phyloP scores from a whole-genome alignment of 2,329 filamentous ascomycete species.

The Lasiodiplodia citricola region DNA sequence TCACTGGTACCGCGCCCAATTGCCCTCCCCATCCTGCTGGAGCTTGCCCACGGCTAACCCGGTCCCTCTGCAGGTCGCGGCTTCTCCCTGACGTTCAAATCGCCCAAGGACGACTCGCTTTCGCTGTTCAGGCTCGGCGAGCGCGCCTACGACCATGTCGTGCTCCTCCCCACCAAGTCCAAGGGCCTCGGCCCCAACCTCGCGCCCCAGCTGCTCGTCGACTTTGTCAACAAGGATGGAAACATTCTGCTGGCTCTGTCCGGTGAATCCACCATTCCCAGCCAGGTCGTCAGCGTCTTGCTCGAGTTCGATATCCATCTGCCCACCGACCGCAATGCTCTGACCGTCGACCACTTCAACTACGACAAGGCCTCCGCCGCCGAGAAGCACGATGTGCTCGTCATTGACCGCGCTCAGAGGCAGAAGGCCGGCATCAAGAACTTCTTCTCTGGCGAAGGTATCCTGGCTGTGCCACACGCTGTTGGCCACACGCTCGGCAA shows the following conservation, averaged over 20 bases:
- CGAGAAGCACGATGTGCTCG: constrained; percentile 86
- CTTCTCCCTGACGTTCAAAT: constrained; percentile 79
- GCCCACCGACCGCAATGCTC: constrained; percentile 81
- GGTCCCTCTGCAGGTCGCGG: constrained; percentile 68
- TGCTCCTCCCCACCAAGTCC: constrained; percentile 85
- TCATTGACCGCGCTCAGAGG: constrained; percentile 71
- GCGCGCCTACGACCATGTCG: constrained; percentile 85
- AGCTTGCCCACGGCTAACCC: background rate
- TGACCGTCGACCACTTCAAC: constrained; percentile 95
- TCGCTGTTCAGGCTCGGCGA: constrained; percentile 85
- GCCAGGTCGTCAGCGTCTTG: constrained; percentile 77
- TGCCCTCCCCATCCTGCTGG: background rate
- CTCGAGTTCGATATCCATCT: constrained; percentile 87
- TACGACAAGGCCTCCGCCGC: constrained; percentile 78
- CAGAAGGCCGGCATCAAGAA: constrained; percentile 73
- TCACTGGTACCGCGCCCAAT: constrained; percentile 41
- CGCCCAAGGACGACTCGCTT: constrained; percentile 78
- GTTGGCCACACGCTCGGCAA: constrained; percentile 83
- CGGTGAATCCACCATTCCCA: constrained; percentile 70
- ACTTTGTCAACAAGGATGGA: constrained; percentile 89
- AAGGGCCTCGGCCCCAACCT: constrained; percentile 92
- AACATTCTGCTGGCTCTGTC: constrained; percentile 90
- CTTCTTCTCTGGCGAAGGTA: constrained; percentile 73
- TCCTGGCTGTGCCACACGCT: constrained; percentile 81
- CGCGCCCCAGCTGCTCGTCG: constrained; percentile 82